A percentile compares a stretch with the other conserved stretches of the same genome.
phyloP scores from a whole-genome alignment of 2,329 filamentous ascomycete species.

The Aspergillus uvarum region DNA sequence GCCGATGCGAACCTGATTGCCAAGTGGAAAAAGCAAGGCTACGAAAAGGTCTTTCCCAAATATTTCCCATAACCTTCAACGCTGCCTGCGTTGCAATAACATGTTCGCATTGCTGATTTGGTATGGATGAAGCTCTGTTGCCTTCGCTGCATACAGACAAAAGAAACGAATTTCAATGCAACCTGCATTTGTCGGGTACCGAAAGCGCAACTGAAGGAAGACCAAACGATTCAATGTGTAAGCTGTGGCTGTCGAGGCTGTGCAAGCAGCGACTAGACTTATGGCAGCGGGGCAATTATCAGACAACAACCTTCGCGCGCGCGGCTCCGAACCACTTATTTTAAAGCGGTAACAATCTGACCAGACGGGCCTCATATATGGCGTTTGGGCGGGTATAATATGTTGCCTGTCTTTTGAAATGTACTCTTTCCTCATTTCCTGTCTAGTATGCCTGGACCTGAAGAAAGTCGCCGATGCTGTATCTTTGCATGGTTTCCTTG shows the following conservation, averaged over 20 bases:
- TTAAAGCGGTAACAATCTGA: background rate
- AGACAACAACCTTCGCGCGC: background rate
- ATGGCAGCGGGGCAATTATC: background rate
- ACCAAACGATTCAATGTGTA: slow-evolving; percentile 87
- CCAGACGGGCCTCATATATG: background rate
- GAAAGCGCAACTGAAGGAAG: slow-evolving; percentile 82
- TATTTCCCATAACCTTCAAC: background rate
- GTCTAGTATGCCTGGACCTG: background rate
- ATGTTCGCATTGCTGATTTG: background rate
- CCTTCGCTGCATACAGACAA: slow-evolving; percentile 95
- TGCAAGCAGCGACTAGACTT: slow-evolving; percentile 70
- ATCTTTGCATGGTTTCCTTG: background rate
- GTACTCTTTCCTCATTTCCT: background rate
- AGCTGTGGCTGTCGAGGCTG: slow-evolving; percentile 93
- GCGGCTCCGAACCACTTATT: background rate
- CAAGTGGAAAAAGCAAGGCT: slow-evolving; percentile 99
- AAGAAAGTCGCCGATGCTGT: background rate
- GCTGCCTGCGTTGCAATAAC: background rate
- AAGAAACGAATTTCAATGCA: slow-evolving; percentile 97
- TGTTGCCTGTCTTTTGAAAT: background rate
- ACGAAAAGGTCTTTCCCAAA: slow-evolving; percentile 72
- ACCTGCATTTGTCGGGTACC: slow-evolving; percentile 97
- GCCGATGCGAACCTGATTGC: slow-evolving; percentile 94
- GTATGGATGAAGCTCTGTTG: slow-evolving; percentile 70
- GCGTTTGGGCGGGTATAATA: background rate